Percentiles rank a stretch among this genome's conserved stretches.
Evolutionary conservation across 495 filamentous ascomycete species (phyloP).

Genomic region (Pseudevernia furfuracea): DNA sequence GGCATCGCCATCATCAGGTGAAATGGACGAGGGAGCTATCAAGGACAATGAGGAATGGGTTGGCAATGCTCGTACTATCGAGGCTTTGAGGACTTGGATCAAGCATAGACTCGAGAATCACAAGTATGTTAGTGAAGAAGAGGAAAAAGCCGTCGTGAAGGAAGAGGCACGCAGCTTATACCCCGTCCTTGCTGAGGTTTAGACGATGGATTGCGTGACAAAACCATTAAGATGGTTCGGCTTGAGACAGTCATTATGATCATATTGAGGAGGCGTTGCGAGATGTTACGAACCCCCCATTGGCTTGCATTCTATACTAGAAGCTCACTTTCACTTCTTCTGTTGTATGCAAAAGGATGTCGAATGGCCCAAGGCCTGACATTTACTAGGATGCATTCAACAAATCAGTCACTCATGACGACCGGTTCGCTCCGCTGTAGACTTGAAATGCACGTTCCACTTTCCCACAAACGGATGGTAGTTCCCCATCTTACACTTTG

Average conservation of each 20-base stretch:
- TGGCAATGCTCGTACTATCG: constrained; percentile 73
- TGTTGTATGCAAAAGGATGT: neutral
- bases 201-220: neutral
- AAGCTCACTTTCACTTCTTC: neutral
- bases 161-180: constrained; percentile 18
- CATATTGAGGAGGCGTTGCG: neutral
- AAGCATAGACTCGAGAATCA: constrained; percentile 50
- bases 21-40: constrained; percentile 39
- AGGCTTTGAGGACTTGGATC: constrained; percentile 63
- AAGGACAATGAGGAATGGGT: constrained; percentile 70
- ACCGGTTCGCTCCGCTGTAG: neutral
- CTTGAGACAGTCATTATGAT: neutral
- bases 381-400: neutral
- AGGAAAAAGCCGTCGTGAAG: constrained; percentile 6
- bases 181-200: constrained; percentile 9
- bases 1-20: constrained; percentile 34
- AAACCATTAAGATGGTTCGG: neutral
- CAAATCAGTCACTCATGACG: neutral
- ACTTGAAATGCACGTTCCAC: no score
- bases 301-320: neutral
- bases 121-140: constrained; percentile 43
- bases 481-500: no score
- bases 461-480: no score
- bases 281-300: neutral
- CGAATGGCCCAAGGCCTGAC: neutral